Conservation (phyloP, 2,329 filamentous ascomycete species). For the Hypoxylon sp. region DNA sequence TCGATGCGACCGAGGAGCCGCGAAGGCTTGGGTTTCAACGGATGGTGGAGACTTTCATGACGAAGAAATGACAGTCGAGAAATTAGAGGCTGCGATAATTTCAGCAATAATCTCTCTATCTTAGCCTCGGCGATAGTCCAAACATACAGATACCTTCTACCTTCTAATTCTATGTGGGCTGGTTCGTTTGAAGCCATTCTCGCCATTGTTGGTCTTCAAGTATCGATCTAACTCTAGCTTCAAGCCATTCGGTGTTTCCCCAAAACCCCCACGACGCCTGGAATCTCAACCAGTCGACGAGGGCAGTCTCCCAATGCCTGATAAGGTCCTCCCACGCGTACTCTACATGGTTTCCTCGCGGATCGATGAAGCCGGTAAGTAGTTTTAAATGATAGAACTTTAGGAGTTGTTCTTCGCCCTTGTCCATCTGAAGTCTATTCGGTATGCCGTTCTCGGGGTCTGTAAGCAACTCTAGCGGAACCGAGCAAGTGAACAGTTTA, state of each 20-base stretch:
- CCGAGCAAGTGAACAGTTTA: constrained; percentile 75
- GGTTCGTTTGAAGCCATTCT: constrained; percentile 54
- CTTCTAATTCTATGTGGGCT: background rate
- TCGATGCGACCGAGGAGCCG: constrained; percentile 38
- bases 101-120: background rate
- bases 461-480: constrained; percentile 66
- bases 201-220: constrained; percentile 59
- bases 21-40: constrained; percentile 30
- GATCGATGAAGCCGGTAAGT: constrained; percentile 40
- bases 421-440: constrained; percentile 59
- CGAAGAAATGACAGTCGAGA: constrained; percentile 10
- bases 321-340: constrained; percentile 68
- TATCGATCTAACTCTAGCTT: constrained; percentile 65
- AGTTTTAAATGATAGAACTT: constrained; percentile 60
- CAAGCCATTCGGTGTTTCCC: constrained; percentile 70
- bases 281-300: constrained; percentile 75
- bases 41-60: constrained; percentile 31
- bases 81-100: constrained; percentile 12
- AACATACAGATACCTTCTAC: background rate
- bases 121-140: background rate
- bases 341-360: constrained; percentile 40
- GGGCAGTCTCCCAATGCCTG: constrained; percentile 73
- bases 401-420: constrained; percentile 64
- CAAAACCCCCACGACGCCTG: constrained; percentile 72
- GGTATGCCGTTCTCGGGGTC: constrained; percentile 48